Conservation (phyloP, 1,284 basidiomycete species). For the Cryptococcus floricola region DNA sequence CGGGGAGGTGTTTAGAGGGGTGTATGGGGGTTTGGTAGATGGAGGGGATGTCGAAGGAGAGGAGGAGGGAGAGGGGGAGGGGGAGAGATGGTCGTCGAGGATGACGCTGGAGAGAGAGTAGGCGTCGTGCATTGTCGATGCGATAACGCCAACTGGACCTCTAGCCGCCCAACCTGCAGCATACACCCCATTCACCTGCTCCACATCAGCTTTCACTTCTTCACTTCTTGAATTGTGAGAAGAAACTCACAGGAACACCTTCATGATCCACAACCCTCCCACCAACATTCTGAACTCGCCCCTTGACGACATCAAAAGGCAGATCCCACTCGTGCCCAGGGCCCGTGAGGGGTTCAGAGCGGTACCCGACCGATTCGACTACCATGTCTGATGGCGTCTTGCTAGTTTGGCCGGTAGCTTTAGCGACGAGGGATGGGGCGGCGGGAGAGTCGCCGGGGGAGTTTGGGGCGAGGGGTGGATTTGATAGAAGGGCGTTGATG, state of each 20-base stretch:
- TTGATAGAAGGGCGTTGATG: conserved; percentile 34
- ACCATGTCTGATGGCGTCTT: conserved; percentile 68
- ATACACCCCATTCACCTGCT: conserved; percentile 64
- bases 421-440: conserved; percentile 51
- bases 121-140: conserved; percentile 90
- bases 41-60: neutral
- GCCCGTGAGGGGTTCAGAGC: conserved; percentile 58
- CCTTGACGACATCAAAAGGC: conserved; percentile 48
- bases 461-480: conserved; percentile 11
- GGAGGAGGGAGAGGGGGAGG: conserved; percentile 2
- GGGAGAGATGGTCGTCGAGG: conserved; percentile 32
- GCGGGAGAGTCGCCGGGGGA: conserved; percentile 7
- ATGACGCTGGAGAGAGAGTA: conserved; percentile 54
- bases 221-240: neutral
- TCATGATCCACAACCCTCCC: conserved; percentile 45
- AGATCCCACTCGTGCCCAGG: conserved; percentile 26
- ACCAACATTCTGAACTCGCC: conserved; percentile 42
- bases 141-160: conserved; percentile 89
- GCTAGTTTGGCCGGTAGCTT: conserved; percentile 60
- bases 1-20: conserved; percentile 9
- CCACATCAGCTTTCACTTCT: neutral
- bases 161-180: conserved; percentile 90
- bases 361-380: conserved; percentile 84
- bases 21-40: neutral
- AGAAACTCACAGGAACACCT: conserved; percentile 35